Base-by-base conservation (phyloP, 805 yeast species). In the Grigorovia jiainica region DNA sequence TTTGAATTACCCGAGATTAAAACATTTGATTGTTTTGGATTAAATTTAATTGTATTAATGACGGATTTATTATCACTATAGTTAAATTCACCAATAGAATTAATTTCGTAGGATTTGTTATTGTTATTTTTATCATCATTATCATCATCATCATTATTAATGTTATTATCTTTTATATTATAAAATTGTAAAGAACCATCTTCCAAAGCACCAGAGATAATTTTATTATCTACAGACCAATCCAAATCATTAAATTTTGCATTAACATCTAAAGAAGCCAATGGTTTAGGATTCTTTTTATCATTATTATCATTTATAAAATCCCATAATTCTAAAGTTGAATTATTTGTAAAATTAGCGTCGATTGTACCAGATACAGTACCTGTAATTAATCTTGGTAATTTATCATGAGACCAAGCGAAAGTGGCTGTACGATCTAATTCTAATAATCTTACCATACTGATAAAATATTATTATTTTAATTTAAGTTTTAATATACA, bases 361-460 rank as follows among this genome's bases (percentile, higher is more conserved):
- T 87, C 96, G 53, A 92, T 82, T 11, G 96, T 94, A 7, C 97
- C 97, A 0, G 97, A 89, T n/a, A 86, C 83, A 0, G 96, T 83
- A 18, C 96, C 98, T 1, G 95, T 77, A 18, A 87, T 97, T 50
- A 92, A 60, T 41, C 76, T 64, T 15, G 97, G 97, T 47, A 78
- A 65, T 41, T 62, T 61, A 51, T 77, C 84, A 49, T 79, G 76
- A 36, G 95, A 85, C 97, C 97, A 90, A 35, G 97, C 95, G 66
- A 92, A 87, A n/a, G 95, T 80, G 40, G 96, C 89, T 11, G 96
- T 85, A 52, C 87, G 74, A 47, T 76, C 71, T 56, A 86, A 78
- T 64, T 89, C 96, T 62, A 78, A 76, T 51, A 92, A 72, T 65
- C 86, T 87, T 53, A 87, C 90, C 89, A 82, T 80, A 13, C 11